A percentile compares a stretch with the other conserved stretches of the same genome.
Evolutionary conservation across 192 early-diverging fungal genomes (phyloP).

Genomic region (Linnemannia hyalina): DNA sequence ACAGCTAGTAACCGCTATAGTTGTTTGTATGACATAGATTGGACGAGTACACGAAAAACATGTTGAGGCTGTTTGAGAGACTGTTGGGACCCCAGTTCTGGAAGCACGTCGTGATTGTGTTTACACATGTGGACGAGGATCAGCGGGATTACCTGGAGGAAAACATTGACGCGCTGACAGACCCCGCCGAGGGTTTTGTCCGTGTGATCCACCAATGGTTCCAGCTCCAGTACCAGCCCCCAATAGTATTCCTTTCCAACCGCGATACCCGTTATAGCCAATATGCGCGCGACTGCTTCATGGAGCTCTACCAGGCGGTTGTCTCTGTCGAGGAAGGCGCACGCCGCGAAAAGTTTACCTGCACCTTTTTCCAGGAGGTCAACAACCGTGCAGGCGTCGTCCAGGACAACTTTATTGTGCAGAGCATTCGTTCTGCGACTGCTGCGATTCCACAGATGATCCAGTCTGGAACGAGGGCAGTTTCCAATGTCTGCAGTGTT

Average conservation of each 20-base stretch:
- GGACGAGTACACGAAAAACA: conserved; percentile 68
- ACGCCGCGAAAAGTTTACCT: conserved; percentile 59
- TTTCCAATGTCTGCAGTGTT: conserved; percentile 50
- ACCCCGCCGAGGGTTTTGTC: conserved; percentile 63
- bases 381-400: conserved; percentile 54
- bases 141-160: conserved; percentile 58
- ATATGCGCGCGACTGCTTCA: conserved; percentile 62
- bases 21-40: conserved; percentile 31
- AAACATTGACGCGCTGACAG: conserved; percentile 60
- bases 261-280: conserved; percentile 57
- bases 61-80: conserved; percentile 62
- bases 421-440: conserved; percentile 56
- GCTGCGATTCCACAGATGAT: conserved; percentile 49
- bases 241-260: conserved; percentile 62
- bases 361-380: conserved; percentile 63
- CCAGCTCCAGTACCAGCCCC: conserved; percentile 58
- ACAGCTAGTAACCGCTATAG: background rate
- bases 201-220: conserved; percentile 61
- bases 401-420: conserved; percentile 61
- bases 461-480: conserved; percentile 41
- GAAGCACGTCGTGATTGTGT: conserved; percentile 68
- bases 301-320: conserved; percentile 62
- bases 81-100: conserved; percentile 65
- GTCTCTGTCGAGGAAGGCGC: conserved; percentile 52
- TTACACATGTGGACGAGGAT: conserved; percentile 67